Conservation (phyloP, 352 stramenopile genomes). For the Aphanomyces invadans region DNA sequence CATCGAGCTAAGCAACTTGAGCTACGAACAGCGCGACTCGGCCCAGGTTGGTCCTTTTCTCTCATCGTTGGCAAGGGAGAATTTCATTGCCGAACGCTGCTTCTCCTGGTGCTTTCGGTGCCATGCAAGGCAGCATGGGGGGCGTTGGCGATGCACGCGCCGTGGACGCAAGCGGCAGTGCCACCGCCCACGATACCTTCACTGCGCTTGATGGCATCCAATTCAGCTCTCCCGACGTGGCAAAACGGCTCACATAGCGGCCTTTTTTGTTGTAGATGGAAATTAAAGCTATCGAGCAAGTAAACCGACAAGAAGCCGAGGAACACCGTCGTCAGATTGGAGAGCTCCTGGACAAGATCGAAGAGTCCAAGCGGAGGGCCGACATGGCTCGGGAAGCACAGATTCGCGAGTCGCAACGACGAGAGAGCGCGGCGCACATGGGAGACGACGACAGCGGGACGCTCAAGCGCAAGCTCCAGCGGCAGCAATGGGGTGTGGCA, state of each 20-base stretch:
- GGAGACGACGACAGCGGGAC: constrained; percentile 46
- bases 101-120: too few species aligned
- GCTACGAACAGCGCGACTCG: constrained; percentile 93
- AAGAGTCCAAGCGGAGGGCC: constrained; percentile 42
- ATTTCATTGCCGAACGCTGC: too few species aligned
- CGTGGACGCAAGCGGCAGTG: too few species aligned
- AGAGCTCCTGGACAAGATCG: constrained; percentile 53
- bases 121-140: too few species aligned
- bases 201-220: constrained; percentile 1
- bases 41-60: constrained; percentile 43
- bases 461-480: constrained; percentile 67
- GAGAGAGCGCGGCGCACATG: constrained; percentile 38
- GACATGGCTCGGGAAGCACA: constrained; percentile 27
- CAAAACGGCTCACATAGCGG: too few species aligned
- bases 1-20: constrained; percentile 92
- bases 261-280: constrained; percentile 44
- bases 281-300: constrained; percentile 87
- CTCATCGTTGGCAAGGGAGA: too few species aligned
- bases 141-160: too few species aligned
- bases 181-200: too few species aligned
- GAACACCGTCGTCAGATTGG: constrained; percentile 45
- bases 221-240: not conserved
- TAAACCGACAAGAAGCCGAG: constrained; percentile 81
- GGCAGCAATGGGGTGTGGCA: constrained; percentile 67
- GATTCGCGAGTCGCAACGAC: constrained; percentile 11